phyloP scores from a whole-genome alignment of 139 green algal species.

The Closterium sp. region DNA sequence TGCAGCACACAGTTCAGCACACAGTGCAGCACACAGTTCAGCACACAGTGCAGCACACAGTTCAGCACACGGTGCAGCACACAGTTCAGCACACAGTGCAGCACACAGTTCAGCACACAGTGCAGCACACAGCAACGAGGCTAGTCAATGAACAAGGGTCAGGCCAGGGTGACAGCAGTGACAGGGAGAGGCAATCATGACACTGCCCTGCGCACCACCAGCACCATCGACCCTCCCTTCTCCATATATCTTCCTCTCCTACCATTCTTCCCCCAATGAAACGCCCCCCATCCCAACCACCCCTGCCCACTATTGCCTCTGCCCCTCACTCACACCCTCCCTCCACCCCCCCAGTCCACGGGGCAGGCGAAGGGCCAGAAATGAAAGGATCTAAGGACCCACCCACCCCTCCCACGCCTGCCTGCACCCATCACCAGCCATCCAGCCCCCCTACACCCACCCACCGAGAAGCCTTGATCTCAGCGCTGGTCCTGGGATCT shows the following conservation, averaged over 20 bases:
- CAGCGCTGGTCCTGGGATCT: neutral
- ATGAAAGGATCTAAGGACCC: neutral
- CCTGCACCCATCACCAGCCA: neutral
- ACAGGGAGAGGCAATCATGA: neutral
- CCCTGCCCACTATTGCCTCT: neutral
- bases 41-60: too few relatives aligned
- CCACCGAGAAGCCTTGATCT: constrained; percentile 12
- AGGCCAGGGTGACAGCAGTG: neutral
- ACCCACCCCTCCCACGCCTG: neutral
- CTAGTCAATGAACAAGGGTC: neutral
- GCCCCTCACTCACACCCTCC: neutral
- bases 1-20: too few relatives aligned
- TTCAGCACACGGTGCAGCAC: too few relatives aligned
- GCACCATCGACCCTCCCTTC: neutral
- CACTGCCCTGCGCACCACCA: too few relatives aligned
- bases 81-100: too few relatives aligned
- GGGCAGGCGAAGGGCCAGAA: neutral
- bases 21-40: too few relatives aligned
- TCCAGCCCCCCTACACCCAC: neutral
- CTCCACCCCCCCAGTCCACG: neutral
- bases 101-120: too few relatives aligned
- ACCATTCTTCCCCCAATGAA: neutral
- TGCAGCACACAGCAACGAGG: too few relatives aligned
- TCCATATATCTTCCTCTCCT: too few relatives aligned
- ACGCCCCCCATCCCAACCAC: neutral